Base-by-base conservation (phyloP, 1,284 basidiomycete genomes). In the Caloboletus firmus region DNA sequence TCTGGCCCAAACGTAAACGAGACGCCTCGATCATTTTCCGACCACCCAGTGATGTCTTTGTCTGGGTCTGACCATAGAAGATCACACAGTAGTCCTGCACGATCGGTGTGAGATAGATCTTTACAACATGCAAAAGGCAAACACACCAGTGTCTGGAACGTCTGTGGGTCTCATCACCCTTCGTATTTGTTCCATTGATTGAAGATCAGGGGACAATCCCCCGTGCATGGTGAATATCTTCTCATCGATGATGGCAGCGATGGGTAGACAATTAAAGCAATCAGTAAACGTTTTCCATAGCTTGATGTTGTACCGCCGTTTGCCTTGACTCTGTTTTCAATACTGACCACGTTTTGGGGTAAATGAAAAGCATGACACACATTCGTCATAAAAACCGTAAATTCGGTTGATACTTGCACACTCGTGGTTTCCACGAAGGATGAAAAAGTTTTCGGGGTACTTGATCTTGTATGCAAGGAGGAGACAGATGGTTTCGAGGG, bases 181-280 rank as follows among this genome's bases (percentile, higher is more conserved):
- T 73, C 97, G 84, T 79, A 99, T 99, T 80, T 99, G 95, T 76
- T 99, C 96, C 96, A 99, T 99, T 69, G 91, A 94, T 80, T 98
- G 95, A 60, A 99, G 79, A 76, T 98, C 95, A 48, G 97, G 96
- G 74, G 92, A 95, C 65, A 98, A 81, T 45, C 90, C 89, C 47
- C 91, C 91, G 66, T 96, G 93, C 91, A 92, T 92, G 48, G 93
- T 95, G 73, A 96, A 95, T 71, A 96, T 96, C 79, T 96, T 95
- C 74, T 96, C 93, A 76, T 96, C 94, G 69, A 96, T 96, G 76
- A 96, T 95, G 61, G 93, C 93, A 45, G 94, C 94, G 72, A 96
- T 95, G 41, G 93, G 93, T 59, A 96, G 79, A 71, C 93, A 95
- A 77, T 95, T 95, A 82, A 96, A 95, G 77, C 93, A 95, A 74